Conservation (phyloP, 495 filamentous ascomycete genomes). For the Paragyromitra xinjiangensis region DNA sequence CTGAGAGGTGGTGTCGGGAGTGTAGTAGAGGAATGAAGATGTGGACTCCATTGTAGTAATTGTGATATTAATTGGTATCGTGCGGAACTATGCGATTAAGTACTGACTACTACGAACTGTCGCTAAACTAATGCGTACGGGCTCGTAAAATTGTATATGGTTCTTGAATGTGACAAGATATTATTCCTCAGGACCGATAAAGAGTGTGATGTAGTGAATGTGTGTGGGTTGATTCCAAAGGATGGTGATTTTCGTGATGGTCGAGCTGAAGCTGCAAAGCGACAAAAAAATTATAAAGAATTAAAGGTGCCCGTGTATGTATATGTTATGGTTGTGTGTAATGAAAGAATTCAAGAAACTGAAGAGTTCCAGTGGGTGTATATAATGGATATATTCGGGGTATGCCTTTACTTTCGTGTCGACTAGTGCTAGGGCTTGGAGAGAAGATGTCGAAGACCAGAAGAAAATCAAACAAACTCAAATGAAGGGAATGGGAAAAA, state of each 20-base stretch:
- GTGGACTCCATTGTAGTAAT: conserved; percentile 71
- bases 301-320: conserved; percentile 49
- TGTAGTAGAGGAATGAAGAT: conserved; percentile 90
- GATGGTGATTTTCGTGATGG: conserved; percentile 55
- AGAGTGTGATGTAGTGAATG: conserved; percentile 55
- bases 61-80: conserved; percentile 52
- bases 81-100: conserved; percentile 54
- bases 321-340: conserved; percentile 37
- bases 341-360: conserved; percentile 59
- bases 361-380: conserved; percentile 58
- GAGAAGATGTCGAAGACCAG: conserved; percentile 49
- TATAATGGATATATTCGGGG: conserved; percentile 45
- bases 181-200: conserved; percentile 55
- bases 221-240: conserved; percentile 47
- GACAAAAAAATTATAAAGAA: conserved; percentile 52
- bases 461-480: conserved; percentile 58
- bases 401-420: conserved; percentile 41
- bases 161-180: conserved; percentile 48
- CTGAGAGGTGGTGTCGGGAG: conserved; percentile 77
- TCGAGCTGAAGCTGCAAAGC: conserved; percentile 50
- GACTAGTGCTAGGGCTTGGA: conserved; percentile 44
- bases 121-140: conserved; percentile 46
- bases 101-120: conserved; percentile 51
- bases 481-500: conserved; percentile 57
- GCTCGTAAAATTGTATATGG: conserved; percentile 48